These are phyloP conservation scores for Rubia peregrina DNA, from an alignment of 305 asterid genomes.

Conservation along the genomic window DNA sequence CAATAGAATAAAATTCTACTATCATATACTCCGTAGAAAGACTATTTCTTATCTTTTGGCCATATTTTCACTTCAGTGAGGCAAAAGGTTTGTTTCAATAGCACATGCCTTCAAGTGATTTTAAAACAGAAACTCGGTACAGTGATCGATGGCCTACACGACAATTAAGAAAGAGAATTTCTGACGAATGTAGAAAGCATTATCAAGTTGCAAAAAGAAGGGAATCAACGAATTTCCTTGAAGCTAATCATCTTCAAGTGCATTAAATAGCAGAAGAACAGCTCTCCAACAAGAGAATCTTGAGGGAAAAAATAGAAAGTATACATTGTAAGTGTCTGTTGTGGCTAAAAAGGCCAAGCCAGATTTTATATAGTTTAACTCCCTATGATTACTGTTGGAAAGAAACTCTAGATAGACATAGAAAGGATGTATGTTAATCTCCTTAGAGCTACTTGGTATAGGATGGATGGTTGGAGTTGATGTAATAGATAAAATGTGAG, in stretches of 20 bases:
- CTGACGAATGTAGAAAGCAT: neutral
- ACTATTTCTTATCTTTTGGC: neutral
- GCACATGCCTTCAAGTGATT: neutral
- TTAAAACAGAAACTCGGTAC: neutral
- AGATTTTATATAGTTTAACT: neutral
- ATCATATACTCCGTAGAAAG: no score
- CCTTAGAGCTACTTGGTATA: neutral
- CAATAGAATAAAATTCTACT: neutral
- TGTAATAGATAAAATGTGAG: neutral
- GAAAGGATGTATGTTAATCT: no score
- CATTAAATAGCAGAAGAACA: neutral
- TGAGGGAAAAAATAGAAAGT: neutral
- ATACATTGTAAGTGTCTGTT: neutral
- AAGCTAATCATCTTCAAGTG: neutral
- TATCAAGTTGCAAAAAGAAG: neutral
- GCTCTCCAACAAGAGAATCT: neutral
- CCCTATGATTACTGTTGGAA: neutral
- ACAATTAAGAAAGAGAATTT: neutral
- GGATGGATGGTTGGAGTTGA: neutral
- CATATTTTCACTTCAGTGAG: neutral
- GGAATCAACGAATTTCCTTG: neutral
- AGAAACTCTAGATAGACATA: neutral
- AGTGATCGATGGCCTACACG: neutral
- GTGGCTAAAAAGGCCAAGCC: neutral
- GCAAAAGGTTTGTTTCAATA: neutral